These are phyloP conservation scores for Rhizophagus clarus DNA, from an alignment of 192 early-diverging fungal genomes.

Conservation along the genomic window DNA sequence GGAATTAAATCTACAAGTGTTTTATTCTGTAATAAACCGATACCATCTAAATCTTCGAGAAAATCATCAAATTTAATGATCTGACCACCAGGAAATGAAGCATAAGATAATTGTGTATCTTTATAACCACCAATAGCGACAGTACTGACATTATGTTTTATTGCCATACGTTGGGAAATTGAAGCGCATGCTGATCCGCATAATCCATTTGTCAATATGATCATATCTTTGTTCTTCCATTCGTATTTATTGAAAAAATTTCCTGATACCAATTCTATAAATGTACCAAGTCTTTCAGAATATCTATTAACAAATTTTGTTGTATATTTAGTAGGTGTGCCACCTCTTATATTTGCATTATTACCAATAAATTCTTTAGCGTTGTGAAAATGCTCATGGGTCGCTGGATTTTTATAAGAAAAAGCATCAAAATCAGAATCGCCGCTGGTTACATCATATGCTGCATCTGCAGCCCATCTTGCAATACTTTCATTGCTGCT, in stretches of 20 bases:
- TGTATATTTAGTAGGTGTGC: not conserved
- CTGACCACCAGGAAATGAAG: slow-evolving; percentile 39
- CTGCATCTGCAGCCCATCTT: not conserved
- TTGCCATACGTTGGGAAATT: slow-evolving; percentile 36
- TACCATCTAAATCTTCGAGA: not conserved
- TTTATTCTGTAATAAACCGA: not conserved
- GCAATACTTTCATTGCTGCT: not conserved
- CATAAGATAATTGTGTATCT: slow-evolving; percentile 36
- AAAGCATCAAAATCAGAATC: not conserved
- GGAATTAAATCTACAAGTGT: not conserved
- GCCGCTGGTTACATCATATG: not conserved
- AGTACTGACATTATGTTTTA: slow-evolving; percentile 36
- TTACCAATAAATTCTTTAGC: slow-evolving; percentile 2
- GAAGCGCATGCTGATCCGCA: slow-evolving; percentile 43
- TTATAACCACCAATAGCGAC: slow-evolving; percentile 37
- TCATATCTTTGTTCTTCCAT: slow-evolving; percentile 18
- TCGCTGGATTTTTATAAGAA: not conserved
- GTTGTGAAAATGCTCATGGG: not conserved
- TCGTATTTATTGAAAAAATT: not conserved
- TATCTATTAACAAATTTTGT: not conserved
- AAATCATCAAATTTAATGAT: not conserved
- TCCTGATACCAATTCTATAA: not conserved
- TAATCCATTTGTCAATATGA: slow-evolving; percentile 38
- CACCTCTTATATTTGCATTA: not conserved
- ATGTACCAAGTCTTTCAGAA: not conserved